Base-by-base conservation (phyloP, 2,329 filamentous ascomycete genomes). In the Monosporascus ibericus region DNA sequence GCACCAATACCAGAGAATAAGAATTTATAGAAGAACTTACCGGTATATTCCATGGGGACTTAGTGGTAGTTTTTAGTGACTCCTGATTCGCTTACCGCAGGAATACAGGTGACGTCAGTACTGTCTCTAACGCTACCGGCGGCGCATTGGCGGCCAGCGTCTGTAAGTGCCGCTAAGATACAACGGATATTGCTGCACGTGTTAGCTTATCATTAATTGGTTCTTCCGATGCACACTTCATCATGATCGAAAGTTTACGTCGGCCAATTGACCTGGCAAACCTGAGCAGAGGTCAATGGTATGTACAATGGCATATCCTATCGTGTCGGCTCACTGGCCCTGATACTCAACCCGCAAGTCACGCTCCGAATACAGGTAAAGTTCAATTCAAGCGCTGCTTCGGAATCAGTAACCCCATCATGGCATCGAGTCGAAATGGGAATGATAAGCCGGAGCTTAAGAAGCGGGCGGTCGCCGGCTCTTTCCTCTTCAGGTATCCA, bases 401-500 rank as follows among this genome's bases (percentile, higher is more conserved):
- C 9, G 38, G 42, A 27, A 25, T 17, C 44, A 50, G 44, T 36
- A 52, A 30, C 2, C 44, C 51, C 24, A 58, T 37, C 25, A 64
- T 63, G 61, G 49, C 58, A 20, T 55, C 56, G 24, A 55, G 22
- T 30, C 48, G 53, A 42, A 48, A 36, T 7, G 36, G 49, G 27
- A 49, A 34, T 14, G 39, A 24, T 3, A 52, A 52, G 27, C 22
- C 6, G 6, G 34, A n/a, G 6, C 55, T 68, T 36, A 65, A 65
- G 57, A 67, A 66, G 54, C 71, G 72, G 50, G 68, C 68, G 1
- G 75, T 81, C 3, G 76, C 75, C 1, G 75, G 72, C 2, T 75
- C 72, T 47, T 81, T 81, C 61, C 72, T 81, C 55, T 74, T 81
- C 67, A 75, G 72, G 50, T 68, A 71, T 20, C 68, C 72, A 2